Evolutionary conservation across 192 early-diverging fungal genomes (phyloP).

Genomic region (Coemansia sp.): DNA sequence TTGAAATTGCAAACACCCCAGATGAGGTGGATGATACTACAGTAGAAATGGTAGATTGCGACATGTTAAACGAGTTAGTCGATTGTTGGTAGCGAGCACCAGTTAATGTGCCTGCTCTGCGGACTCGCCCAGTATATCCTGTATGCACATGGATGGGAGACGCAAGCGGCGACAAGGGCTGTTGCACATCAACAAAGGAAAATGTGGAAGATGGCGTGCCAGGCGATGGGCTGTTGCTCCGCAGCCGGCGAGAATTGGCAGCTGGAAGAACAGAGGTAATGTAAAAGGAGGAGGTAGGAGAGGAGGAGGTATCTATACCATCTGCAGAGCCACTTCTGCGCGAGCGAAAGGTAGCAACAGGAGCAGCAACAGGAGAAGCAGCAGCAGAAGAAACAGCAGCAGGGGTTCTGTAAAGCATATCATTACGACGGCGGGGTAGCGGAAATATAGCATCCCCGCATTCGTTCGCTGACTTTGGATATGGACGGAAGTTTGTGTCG

Average conservation of each 20-base stretch:
- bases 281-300: neutral
- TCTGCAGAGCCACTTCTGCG: constrained; percentile 17
- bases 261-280: constrained; percentile 15
- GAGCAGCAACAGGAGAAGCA: constrained; percentile 5
- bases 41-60: constrained; percentile 40
- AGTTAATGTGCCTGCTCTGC: constrained; percentile 27
- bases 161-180: constrained; percentile 19
- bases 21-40: constrained; percentile 34
- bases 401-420: constrained; percentile 20
- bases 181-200: constrained; percentile 30
- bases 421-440: constrained; percentile 24
- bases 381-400: constrained; percentile 6
- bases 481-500: neutral
- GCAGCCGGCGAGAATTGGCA: constrained; percentile 5
- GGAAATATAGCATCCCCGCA: constrained; percentile 18
- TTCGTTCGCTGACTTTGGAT: neutral
- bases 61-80: constrained; percentile 32
- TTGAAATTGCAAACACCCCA: constrained; percentile 13
- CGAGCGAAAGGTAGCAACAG: constrained; percentile 9
- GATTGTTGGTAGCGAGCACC: constrained; percentile 17
- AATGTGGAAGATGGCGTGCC: constrained; percentile 29
- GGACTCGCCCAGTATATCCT: constrained; percentile 18
- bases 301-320: constrained; percentile 8
- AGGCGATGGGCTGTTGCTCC: constrained; percentile 14
- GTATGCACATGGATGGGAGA: neutral